Base-by-base conservation (phyloP, 352 stramenopile genomes). In the Pythium myriotylum region DNA sequence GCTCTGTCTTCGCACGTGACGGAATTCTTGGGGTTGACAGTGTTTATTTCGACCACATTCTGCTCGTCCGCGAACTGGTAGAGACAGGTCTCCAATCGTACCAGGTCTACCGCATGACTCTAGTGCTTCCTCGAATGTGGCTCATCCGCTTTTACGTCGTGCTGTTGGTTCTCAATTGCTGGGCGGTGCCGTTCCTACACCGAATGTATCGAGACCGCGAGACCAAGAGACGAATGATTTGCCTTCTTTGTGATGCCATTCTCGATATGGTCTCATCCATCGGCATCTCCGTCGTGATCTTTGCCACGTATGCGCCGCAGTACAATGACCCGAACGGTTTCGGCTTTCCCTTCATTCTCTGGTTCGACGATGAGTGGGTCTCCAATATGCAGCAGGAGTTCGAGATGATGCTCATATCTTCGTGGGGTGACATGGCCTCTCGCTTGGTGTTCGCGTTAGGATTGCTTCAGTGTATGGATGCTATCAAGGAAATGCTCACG, bases 361-460 rank as follows among this genome's bases (percentile, higher is more conserved):
- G 56, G 56, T 57, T 64, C 35, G 24, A 64, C 35, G 47, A 64
- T 26, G 47, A 51, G 17, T 63, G 45, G 43, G 35, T 55, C 33
- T 23, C 55, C 23, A 54, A 49, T 32, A 50, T 55, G 46, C 55
- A 63, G 13, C 56, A 64, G 32, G 46, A 64, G 19, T 57, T 64
- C 26, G n/a, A 58, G 29, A 57, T 65, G 23, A 65, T 65, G 57
- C 5, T 65, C 17, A 29, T 58, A 0, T 26, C 39, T 8, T 58
- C 57, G 1, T 65, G 37, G 57, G 32, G n/a, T 16, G 57, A 65
- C 20, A 46, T 58, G 57, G 24, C 19, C 1, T 58, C 47, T 20
- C 35, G 57, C 19, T 10, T 58, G 10, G 48, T 65, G 7, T 65
- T 65, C 37, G 57, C 47, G 0, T 29, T 52, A 6, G 57, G 47